Percentiles rank a stretch among this genome's conserved stretches.
phyloP scores from a whole-genome alignment of 345 rosid genomes.

The Salix brachista region DNA sequence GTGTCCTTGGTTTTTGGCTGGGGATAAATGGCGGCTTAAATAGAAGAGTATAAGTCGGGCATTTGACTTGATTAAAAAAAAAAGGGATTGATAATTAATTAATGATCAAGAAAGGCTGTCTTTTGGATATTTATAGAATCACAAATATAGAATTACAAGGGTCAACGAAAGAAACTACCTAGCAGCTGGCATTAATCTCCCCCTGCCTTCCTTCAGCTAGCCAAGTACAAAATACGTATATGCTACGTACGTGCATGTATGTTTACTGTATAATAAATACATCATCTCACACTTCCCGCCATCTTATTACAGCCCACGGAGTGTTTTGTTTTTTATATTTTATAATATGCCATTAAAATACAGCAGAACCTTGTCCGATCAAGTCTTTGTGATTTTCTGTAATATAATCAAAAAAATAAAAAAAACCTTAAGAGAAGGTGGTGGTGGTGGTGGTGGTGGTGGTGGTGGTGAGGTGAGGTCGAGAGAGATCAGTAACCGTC shows the following conservation, averaged over 20 bases:
- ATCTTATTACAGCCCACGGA: neutral
- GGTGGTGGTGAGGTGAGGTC: neutral
- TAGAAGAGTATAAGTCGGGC: neutral
- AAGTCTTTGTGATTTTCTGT: neutral
- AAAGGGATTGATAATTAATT: neutral
- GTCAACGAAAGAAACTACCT: neutral
- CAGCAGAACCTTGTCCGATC: neutral
- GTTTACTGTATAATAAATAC: neutral
- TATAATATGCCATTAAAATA: too few relatives aligned
- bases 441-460: too few relatives aligned
- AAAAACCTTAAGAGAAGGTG: too few relatives aligned
- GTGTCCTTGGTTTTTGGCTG: neutral
- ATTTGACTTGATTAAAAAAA: neutral
- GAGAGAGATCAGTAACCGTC: neutral
- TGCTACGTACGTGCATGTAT: neutral
- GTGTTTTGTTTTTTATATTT: neutral
- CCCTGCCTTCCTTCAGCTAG: neutral
- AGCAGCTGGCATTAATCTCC: neutral
- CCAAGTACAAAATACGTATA: neutral
- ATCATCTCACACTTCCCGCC: neutral
- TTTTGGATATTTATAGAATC: neutral
- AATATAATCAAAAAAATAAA: too few relatives aligned
- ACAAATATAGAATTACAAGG: neutral
- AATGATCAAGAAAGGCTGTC: neutral
- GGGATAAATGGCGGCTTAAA: neutral